phyloP scores from a whole-genome alignment of 2,329 filamentous ascomycete genomes.

The Arthroderma sp. region DNA sequence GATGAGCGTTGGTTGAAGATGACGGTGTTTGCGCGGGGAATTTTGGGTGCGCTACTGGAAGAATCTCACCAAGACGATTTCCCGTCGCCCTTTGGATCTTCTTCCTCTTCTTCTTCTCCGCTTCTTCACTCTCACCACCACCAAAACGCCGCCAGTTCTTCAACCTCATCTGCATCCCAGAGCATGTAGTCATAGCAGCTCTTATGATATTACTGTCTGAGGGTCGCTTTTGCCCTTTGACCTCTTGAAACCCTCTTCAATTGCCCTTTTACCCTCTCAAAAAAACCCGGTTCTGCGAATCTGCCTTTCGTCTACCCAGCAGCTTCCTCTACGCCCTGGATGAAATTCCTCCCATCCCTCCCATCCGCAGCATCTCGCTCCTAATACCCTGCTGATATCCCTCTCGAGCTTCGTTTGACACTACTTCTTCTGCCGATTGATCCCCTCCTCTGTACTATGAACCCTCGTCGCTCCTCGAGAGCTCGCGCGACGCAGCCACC shows the following conservation, averaged over 20 bases:
- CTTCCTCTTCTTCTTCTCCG: conserved; percentile 11
- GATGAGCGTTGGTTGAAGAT: too few species aligned
- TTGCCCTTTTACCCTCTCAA: conserved; percentile 10
- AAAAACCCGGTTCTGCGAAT: neutral
- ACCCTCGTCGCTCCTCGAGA: conserved; percentile 81
- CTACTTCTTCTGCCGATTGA: conserved; percentile 9
- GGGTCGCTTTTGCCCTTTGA: conserved; percentile 10
- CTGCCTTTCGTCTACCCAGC: conserved; percentile 10
- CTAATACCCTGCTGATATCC: too few species aligned
- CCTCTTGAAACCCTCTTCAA: conserved; percentile 12
- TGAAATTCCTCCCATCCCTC: too few species aligned
- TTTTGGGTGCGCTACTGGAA: conserved; percentile 5
- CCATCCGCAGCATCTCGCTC: too few species aligned
- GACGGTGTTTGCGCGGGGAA: conserved; percentile 6
- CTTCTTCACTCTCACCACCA: conserved; percentile 15
- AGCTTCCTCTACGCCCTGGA: conserved; percentile 7
- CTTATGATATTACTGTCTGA: conserved; percentile 9
- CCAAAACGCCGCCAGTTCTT: too few species aligned
- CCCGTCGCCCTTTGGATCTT: conserved; percentile 12
- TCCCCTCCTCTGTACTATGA: conserved; percentile 30
- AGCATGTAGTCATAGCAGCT: conserved; percentile 15
- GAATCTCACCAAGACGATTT: conserved; percentile 5
- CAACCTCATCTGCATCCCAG: neutral
- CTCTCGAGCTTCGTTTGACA: conserved; percentile 2
- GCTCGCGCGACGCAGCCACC: conserved; percentile 61